phyloP scores from a whole-genome alignment of 2,329 filamentous ascomycete species.

The Fusarium sp. region DNA sequence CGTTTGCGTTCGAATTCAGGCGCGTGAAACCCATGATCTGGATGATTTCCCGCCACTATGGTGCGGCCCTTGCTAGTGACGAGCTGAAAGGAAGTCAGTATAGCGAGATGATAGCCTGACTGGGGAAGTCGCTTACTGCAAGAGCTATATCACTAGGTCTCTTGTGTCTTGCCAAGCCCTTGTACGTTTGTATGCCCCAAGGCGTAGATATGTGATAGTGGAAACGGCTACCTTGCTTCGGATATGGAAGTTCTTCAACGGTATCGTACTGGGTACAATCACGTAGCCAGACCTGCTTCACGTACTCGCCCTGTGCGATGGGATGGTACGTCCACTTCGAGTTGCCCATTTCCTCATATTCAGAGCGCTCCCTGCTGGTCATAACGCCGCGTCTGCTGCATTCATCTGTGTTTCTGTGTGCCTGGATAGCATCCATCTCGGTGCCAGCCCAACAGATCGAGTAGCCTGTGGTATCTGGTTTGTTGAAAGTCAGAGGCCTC shows the following conservation, averaged over 20 bases:
- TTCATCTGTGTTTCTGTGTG: not conserved
- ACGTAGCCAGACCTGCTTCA: conserved; percentile 27
- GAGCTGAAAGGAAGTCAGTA: not conserved
- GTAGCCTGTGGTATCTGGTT: conserved; percentile 9
- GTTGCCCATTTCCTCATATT: not conserved
- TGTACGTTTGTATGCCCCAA: conserved; percentile 10
- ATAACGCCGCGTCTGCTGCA: accelerated
- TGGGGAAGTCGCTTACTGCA: not conserved
- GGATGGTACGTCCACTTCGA: conserved; percentile 21
- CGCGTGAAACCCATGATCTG: not conserved
- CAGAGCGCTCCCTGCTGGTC: not conserved
- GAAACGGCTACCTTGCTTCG: not conserved
- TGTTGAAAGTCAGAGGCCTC: conserved; percentile 11
- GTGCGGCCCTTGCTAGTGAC: not conserved
- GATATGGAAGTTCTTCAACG: not conserved
- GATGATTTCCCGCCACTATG: conserved; percentile 3
- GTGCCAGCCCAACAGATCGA: conserved; percentile 15
- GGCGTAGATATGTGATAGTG: not conserved
- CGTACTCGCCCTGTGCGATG: not conserved
- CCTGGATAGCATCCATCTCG: conserved; percentile 9
- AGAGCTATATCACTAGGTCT: conserved; percentile 19
- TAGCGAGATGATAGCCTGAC: accelerated
- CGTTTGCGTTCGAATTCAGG: not conserved
- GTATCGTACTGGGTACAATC: not conserved
- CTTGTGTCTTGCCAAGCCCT: not conserved